A percentile compares a stretch with the other conserved stretches of the same genome.
phyloP scores from a whole-genome alignment of 768 basidiomycete species.

The Suillus variegatus region DNA sequence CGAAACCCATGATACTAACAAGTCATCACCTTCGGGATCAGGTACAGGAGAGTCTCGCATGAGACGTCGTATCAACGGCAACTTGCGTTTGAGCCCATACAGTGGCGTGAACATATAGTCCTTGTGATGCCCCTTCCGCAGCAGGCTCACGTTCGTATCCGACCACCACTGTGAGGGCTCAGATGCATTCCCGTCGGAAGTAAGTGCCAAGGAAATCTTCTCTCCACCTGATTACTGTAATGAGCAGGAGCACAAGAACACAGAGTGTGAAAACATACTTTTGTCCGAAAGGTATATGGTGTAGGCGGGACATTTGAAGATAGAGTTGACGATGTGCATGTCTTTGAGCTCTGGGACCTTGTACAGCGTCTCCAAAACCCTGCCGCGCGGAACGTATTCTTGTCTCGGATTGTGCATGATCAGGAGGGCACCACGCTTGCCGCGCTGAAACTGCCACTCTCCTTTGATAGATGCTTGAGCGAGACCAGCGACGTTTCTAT shows the following conservation, averaged over 20 bases:
- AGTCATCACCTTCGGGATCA: slow-evolving; percentile 2
- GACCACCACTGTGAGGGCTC: background rate
- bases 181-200: background rate
- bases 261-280: background rate
- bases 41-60: slow-evolving; percentile 11
- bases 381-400: slow-evolving; percentile 16
- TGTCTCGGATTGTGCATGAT: slow-evolving; percentile 28
- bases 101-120: slow-evolving; percentile 14
- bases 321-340: slow-evolving; percentile 27
- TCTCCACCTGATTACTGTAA: slow-evolving; percentile 11
- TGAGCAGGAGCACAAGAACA: background rate
- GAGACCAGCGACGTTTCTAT: slow-evolving; percentile 13
- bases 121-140: background rate
- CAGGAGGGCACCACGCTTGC: slow-evolving; percentile 29
- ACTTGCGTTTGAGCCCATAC: slow-evolving; percentile 14
- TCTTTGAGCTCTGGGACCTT: slow-evolving; percentile 17
- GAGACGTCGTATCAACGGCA: background rate
- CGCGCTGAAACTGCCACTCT: slow-evolving; percentile 26
- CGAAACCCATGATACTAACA: slow-evolving; percentile 8
- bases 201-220: slow-evolving; percentile 15
- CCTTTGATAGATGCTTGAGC: slow-evolving; percentile 30
- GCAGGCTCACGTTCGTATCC: slow-evolving; percentile 6
- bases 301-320: slow-evolving; percentile 28
- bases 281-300: slow-evolving; percentile 26
- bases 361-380: slow-evolving; percentile 18